Evolutionary conservation across 2,329 filamentous ascomycete genomes (phyloP), one percentile per base, ranked within the genome.

Genomic region (Colletotrichum cordylinicola): DNA sequence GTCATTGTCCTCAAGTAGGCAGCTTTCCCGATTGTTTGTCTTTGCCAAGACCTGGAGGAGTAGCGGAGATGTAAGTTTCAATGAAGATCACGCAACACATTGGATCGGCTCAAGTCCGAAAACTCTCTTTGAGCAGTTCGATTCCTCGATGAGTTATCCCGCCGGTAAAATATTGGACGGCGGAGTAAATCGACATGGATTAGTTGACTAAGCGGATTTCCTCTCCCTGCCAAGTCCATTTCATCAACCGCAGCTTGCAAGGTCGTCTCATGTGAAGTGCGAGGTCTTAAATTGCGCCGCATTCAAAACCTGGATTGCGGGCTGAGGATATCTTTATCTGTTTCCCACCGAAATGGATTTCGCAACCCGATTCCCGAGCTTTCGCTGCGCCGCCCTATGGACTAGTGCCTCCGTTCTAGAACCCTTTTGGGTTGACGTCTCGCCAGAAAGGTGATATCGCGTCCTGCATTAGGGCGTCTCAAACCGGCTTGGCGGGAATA

Each of bases 381-480:
- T 21, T 27, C 21, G 29, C 58, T 9, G 27, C 27, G 29, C 58
- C 27, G 29, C 58, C 58, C 29, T 61, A 60, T 10, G 24, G 27
- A 1, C 18, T 48, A 52, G 29, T 27, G 33, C 58, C 52, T 48
- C 70, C 69, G 55, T 43, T 75, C 64, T 39, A 48, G 64, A 67
- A 37, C 43, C 39, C 27, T 37, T 72, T 68, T 43, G 16, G 73
- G 56, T 39, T 18, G 39, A 33, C 37, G 69, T 31, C 10, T 62
- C 62, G 62, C 73, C 68, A 75, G 61, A 67, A 48, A 43, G 64
- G 64, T 73, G 61, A 73, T 73, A 68, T 75, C 43, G 64, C 15
- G n/a, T 29, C 56, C 52, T 75, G 58, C 56, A 69, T 65, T 65
- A 73, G 64, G 56, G 73, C 21, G 73, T 73, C 64, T 75, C 64